A percentile compares a stretch with the other conserved stretches of the same genome.
phyloP scores from a whole-genome alignment of 2,329 filamentous ascomycete genomes.

The Trichophyton schoenleinii region DNA sequence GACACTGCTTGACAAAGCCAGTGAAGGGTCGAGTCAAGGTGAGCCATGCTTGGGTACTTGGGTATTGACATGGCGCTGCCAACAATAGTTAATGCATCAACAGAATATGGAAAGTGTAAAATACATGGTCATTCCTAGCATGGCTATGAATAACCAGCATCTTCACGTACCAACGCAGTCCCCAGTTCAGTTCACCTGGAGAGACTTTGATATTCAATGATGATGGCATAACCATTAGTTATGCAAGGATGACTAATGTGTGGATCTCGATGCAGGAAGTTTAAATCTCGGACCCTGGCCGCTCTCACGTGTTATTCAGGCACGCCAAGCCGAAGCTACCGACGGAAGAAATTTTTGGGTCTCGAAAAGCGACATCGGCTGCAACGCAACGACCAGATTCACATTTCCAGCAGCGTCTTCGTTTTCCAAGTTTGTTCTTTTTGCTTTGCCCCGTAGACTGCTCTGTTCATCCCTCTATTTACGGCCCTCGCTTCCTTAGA shows the following conservation, averaged over 20 bases:
- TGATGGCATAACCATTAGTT: too few species aligned
- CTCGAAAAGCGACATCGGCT: neutral
- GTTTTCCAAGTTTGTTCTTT: neutral
- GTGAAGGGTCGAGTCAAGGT: neutral
- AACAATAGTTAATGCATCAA: neutral
- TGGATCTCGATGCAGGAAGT: neutral
- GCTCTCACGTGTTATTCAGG: neutral
- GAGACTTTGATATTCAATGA: neutral
- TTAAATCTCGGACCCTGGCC: too few species aligned
- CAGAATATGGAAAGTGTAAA: neutral
- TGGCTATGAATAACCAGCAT: neutral
- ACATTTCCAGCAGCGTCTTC: neutral
- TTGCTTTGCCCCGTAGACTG: neutral
- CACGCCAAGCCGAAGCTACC: neutral
- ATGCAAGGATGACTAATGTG: neutral
- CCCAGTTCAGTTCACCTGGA: too few species aligned
- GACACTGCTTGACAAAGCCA: neutral
- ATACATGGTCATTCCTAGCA: neutral
- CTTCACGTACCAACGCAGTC: neutral
- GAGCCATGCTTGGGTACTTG: neutral
- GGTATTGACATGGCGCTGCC: neutral
- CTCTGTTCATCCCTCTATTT: neutral
- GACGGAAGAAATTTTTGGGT: neutral
- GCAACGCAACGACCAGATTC: neutral
- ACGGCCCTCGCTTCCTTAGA: neutral